Conservation (phyloP, 108 stramenopile genomes). For the Tribonema minus region DNA sequence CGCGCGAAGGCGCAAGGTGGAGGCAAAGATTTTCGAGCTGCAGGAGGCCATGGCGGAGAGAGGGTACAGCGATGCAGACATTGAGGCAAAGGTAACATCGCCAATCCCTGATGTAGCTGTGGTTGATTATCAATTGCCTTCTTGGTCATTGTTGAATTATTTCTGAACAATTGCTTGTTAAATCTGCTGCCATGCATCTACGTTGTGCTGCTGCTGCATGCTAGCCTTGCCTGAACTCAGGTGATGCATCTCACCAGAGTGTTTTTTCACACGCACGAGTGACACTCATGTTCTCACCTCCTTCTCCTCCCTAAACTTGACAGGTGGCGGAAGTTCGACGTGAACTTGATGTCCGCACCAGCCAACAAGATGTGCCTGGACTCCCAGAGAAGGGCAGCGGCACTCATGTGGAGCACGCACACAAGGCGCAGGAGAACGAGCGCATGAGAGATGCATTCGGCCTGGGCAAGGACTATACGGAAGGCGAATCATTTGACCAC, state of each 20-base stretch:
- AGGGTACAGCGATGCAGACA: conserved; percentile 46
- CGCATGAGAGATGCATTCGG: conserved; percentile 48
- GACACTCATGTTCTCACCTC: too few species aligned
- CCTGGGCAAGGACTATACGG: conserved; percentile 43
- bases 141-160: too few species aligned
- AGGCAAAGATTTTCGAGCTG: conserved; percentile 54
- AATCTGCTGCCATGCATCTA: too few species aligned
- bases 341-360: not conserved
- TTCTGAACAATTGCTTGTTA: too few species aligned
- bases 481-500: conserved; percentile 49
- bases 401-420: not conserved
- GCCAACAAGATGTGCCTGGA: not conserved
- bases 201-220: too few species aligned
- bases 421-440: not conserved
- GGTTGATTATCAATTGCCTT: not conserved
- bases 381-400: not conserved
- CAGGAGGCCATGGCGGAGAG: conserved; percentile 47
- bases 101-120: not conserved
- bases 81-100: conserved; percentile 42
- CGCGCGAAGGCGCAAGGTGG: conserved; percentile 48
- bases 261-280: too few species aligned
- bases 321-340: not conserved
- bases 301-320: not conserved
- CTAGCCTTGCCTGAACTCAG: too few species aligned
- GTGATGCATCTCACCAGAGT: not conserved